Conservation (phyloP, 2,329 filamentous ascomycete genomes). For the Cladosporium cucumerinum region DNA sequence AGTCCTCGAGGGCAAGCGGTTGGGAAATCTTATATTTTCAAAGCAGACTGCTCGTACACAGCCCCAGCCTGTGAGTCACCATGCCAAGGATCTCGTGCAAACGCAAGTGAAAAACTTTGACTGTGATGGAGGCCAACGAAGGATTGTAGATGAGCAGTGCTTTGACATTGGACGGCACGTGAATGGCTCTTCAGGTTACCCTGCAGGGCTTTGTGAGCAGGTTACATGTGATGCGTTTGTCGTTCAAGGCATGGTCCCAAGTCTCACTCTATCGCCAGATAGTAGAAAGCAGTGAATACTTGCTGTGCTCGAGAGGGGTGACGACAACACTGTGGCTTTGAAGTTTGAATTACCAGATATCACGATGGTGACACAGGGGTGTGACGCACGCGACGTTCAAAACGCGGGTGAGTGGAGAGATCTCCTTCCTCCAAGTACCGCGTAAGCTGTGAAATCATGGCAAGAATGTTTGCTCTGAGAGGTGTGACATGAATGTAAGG, state of each 20-base stretch:
- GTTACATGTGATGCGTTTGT: background rate
- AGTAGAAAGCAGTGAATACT: background rate
- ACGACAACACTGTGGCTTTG: background rate
- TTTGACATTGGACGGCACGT: background rate
- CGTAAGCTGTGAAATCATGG: background rate
- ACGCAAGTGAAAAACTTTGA: background rate
- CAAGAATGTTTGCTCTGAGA: background rate
- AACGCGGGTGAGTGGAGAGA: background rate
- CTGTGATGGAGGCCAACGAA: background rate
- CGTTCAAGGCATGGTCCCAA: background rate
- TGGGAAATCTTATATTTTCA: background rate
- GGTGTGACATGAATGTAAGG: background rate
- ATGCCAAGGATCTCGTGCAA: background rate
- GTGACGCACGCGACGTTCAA: background rate
- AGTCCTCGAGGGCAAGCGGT: background rate
- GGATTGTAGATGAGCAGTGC: background rate
- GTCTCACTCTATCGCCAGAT: background rate
- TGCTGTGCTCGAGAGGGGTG: background rate
- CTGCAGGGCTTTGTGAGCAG: background rate
- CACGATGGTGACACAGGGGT: background rate
- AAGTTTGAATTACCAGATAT: background rate
- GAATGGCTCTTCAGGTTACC: background rate
- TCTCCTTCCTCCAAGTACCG: background rate
- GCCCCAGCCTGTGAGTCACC: background rate
- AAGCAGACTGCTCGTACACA: background rate